A percentile compares a stretch with the other conserved stretches of the same genome.
phyloP scores from a whole-genome alignment of 106 monocot genomes.

The Dactylorhiza incarnata region DNA sequence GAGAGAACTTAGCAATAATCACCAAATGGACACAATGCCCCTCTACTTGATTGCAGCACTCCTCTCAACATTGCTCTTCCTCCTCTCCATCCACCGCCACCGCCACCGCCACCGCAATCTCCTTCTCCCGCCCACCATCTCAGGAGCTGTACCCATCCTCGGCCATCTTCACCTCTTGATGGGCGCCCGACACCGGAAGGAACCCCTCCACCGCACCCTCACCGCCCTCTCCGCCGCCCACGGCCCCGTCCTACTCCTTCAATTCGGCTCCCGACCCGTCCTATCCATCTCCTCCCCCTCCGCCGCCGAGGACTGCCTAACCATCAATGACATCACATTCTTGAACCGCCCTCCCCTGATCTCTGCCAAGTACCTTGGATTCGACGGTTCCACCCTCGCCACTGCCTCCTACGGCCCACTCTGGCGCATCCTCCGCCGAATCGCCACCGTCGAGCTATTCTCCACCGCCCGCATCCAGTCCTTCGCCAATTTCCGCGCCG shows the following conservation, averaged over 20 bases:
- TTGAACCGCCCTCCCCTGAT: background rate
- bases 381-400: background rate
- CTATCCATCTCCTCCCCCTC: conserved; percentile 3
- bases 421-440: conserved; percentile 17
- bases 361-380: background rate
- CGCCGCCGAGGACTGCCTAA: background rate
- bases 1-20: too few relatives aligned
- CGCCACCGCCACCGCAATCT: background rate
- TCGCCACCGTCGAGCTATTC: conserved; percentile 2
- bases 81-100: background rate
- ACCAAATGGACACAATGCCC: background rate
- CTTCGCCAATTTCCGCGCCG: background rate
- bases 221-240: background rate
- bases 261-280: background rate
- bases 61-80: background rate
- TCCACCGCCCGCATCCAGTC: background rate
- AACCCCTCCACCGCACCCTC: conserved; percentile 1
- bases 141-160: background rate
- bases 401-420: conserved; percentile 7
- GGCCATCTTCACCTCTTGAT: conserved; percentile 4
- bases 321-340: background rate
- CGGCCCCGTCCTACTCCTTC: background rate
- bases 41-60: background rate
- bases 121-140: background rate
- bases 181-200: background rate